Percentiles rank a stretch among this genome's conserved stretches.
Evolutionary conservation across 768 basidiomycete species (phyloP).

Genomic region (Clitopilus passeckerianus): DNA sequence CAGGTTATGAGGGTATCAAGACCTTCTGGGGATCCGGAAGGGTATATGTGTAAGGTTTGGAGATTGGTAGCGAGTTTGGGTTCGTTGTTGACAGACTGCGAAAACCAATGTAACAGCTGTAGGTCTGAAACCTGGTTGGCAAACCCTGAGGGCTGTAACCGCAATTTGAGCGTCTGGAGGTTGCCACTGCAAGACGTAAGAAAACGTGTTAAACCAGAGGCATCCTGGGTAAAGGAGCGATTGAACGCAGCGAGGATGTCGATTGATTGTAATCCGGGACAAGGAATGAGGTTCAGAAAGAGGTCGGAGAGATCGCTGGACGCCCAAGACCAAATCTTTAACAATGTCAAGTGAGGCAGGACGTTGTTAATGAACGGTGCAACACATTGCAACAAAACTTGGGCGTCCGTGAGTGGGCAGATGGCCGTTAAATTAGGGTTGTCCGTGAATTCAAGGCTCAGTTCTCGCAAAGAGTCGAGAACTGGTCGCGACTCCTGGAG

Average conservation of each 20-base stretch:
- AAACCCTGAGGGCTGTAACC: constrained; percentile 31
- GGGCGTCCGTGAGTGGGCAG: constrained; percentile 11
- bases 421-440: constrained; percentile 15
- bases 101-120: constrained; percentile 30
- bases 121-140: constrained; percentile 23
- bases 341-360: constrained; percentile 23
- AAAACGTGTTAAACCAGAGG: constrained; percentile 28
- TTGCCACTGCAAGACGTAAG: constrained; percentile 22
- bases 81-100: constrained; percentile 18
- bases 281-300: constrained; percentile 25
- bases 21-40: constrained; percentile 26
- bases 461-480: constrained; percentile 23
- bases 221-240: constrained; percentile 25
- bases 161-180: constrained; percentile 29
- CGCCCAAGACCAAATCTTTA: constrained; percentile 37
- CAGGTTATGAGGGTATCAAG: constrained; percentile 27
- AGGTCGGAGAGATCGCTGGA: constrained; percentile 34
- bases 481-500: constrained; percentile 26
- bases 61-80: constrained; percentile 22
- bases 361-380: constrained; percentile 36
- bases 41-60: constrained; percentile 34
- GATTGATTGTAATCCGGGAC: constrained; percentile 27
- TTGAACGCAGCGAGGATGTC: constrained; percentile 36
- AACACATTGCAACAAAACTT: constrained; percentile 24
- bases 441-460: constrained; percentile 35